Evolutionary conservation across 2,329 filamentous ascomycete genomes (phyloP), one percentile per base, ranked within the genome.

Genomic region (Diaporthe vexans): DNA sequence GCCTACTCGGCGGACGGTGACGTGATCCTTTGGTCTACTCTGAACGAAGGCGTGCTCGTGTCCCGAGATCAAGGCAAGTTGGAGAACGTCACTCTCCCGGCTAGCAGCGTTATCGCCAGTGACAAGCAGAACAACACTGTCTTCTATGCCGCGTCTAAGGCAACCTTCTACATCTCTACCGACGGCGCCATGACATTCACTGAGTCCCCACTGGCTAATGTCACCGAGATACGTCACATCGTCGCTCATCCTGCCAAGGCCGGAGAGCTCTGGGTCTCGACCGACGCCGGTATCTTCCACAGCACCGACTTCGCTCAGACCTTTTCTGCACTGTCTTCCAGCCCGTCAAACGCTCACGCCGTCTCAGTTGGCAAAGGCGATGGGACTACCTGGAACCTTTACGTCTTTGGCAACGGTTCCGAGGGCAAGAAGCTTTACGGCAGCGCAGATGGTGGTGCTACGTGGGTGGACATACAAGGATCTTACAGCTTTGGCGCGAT

Each of bases 251-350:
- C 91, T 0, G 85, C 86, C 9, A 83, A 85, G 17, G 88, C 90
- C 0, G 91, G 92, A 10, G 89, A 91, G 69, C 85, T 94, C 70
- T 90, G 86, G 81, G 88, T 88, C 2, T 89, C 89, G 1, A 90
- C 89, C 0, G 84, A 90, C 68, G 82, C 78, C 0, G 90, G 90
- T 5, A 80, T 91, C 71, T 91, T 88, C 82, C 86, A 86, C 77
- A 89, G 87, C 17, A 87, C 85, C 5, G 79, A 91, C 79, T 89
- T 82, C 43, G 90, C 88, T 4, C 78, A 80, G 7, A 84, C 83
- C 1, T 91, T 90, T 76, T 82, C 84, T 0, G 79, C 83, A n/a
- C 78, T 85, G 0, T 81, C 83, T 6, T 77, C 80, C 0, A 76
- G 75, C n/a, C 76, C 88, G 19, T 84, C 79, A 5, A 81, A 84